Conservation (phyloP, 331 rosid species). For the Malus hybrid region DNA sequence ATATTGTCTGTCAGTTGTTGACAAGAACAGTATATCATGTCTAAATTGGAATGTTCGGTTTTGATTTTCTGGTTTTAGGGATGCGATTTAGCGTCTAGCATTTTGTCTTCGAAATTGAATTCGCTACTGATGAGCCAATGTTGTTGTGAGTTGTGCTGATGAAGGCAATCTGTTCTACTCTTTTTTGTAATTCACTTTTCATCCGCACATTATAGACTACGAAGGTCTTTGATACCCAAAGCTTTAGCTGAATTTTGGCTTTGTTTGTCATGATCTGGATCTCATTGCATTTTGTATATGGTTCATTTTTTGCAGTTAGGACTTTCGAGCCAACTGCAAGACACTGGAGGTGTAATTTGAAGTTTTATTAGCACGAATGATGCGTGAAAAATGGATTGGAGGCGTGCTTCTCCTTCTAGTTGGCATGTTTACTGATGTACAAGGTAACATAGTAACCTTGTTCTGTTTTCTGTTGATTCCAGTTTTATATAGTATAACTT, state of each 20-base stretch:
- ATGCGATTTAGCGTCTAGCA: neutral
- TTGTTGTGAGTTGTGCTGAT: neutral
- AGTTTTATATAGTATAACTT: neutral
- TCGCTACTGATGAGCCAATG: neutral
- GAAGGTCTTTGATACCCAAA: neutral
- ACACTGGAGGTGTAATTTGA: constrained; percentile 15
- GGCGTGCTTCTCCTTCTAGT: constrained; percentile 34
- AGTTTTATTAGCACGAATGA: constrained; percentile 37
- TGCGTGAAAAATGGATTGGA: constrained; percentile 31
- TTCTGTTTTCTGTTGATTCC: neutral
- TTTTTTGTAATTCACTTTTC: neutral
- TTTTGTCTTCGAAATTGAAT: neutral
- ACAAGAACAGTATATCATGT: neutral
- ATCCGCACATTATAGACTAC: neutral
- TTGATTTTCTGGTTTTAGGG: neutral
- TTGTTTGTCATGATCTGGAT: constrained; percentile 6
- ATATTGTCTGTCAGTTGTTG: neutral
- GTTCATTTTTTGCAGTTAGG: constrained; percentile 16
- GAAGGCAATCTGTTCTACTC: too few relatives aligned
- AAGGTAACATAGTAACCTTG: constrained; percentile 35
- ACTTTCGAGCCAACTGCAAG: constrained; percentile 5
- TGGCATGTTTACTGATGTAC: constrained; percentile 33
- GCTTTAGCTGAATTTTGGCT: neutral
- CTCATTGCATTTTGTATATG: constrained; percentile 18
- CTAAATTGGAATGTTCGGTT: neutral